These are phyloP conservation scores for Trebouxia gelatinosa DNA, from an alignment of 163 green algal genomes.

Conservation along the genomic window DNA sequence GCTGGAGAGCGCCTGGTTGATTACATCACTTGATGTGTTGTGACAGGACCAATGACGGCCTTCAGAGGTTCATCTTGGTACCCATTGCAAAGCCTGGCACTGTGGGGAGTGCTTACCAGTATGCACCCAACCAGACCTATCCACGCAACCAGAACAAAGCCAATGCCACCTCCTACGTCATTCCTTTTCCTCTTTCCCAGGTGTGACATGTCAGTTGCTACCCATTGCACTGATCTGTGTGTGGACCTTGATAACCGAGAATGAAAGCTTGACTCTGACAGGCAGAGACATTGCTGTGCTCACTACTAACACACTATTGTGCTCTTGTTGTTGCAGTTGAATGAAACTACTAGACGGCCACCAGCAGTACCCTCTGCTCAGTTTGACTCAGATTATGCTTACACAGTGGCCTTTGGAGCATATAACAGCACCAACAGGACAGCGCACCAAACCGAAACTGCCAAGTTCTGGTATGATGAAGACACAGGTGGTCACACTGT, in stretches of 20 bases:
- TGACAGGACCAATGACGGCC: slow-evolving; percentile 31
- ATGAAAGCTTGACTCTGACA: too few relatives aligned
- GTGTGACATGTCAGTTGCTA: neutral
- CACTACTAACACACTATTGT: neutral
- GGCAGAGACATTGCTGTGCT: too few relatives aligned
- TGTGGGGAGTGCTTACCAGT: neutral
- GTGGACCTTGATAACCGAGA: too few relatives aligned
- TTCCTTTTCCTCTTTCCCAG: slow-evolving; percentile 22
- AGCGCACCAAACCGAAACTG: slow-evolving; percentile 4
- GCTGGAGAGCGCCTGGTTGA: too few relatives aligned
- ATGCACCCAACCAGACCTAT: slow-evolving; percentile 25
- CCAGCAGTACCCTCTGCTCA: neutral
- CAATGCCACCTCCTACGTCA: slow-evolving; percentile 20
- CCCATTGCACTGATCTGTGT: neutral
- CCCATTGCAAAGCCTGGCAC: slow-evolving; percentile 1
- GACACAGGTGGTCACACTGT: too few relatives aligned
- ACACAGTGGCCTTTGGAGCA: slow-evolving; percentile 1
- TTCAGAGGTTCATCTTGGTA: slow-evolving; percentile 18
- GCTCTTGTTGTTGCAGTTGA: neutral
- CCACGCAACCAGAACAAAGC: slow-evolving; percentile 30
- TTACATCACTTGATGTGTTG: too few relatives aligned
- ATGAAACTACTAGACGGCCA: neutral
- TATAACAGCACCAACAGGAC: slow-evolving; percentile 25
- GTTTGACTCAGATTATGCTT: neutral
- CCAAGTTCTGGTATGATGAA: slow-evolving; percentile 27